Percentiles rank a stretch among this genome's conserved stretches.
These are phyloP conservation scores for Phytophthora foliorum DNA, from an alignment of 352 stramenopile genomes.

Conservation along the genomic window DNA sequence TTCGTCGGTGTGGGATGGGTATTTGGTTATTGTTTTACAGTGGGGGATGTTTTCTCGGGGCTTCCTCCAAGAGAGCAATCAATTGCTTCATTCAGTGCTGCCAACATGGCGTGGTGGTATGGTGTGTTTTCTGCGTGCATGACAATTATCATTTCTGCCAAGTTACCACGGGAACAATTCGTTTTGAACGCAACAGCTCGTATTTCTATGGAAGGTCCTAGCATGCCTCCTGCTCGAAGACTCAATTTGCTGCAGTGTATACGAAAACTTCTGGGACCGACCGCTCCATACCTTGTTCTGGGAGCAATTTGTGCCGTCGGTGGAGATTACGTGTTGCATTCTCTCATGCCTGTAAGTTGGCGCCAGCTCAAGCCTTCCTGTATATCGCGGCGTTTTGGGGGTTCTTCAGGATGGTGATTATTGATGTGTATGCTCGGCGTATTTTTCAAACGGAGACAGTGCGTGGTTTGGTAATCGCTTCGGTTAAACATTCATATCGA, in stretches of 20 bases:
- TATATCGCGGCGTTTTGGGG: constrained; percentile 22
- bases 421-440: constrained; percentile 13
- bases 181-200: not conserved
- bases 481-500: constrained; percentile 2
- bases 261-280: constrained; percentile 2
- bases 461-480: constrained; percentile 6
- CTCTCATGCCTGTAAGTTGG: not conserved
- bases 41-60: constrained; percentile 9
- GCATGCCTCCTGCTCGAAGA: not conserved
- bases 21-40: constrained; percentile 16
- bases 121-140: constrained; percentile 17
- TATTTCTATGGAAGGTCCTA: not conserved
- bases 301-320: constrained; percentile 2
- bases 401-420: constrained; percentile 18
- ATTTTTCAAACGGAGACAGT: constrained; percentile 26
- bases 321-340: constrained; percentile 4
- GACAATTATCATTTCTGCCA: constrained; percentile 14
- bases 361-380: constrained; percentile 20
- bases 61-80: constrained; percentile 12
- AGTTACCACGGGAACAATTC: constrained; percentile 16
- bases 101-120: constrained; percentile 22
- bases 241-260: constrained; percentile 11
- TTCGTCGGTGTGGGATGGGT: constrained; percentile 8
- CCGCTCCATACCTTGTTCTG: constrained; percentile 5
- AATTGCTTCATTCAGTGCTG: not conserved